These are phyloP conservation scores for Stromatinia cepivora DNA, from an alignment of 2,329 filamentous ascomycete genomes.

Conservation along the genomic window DNA sequence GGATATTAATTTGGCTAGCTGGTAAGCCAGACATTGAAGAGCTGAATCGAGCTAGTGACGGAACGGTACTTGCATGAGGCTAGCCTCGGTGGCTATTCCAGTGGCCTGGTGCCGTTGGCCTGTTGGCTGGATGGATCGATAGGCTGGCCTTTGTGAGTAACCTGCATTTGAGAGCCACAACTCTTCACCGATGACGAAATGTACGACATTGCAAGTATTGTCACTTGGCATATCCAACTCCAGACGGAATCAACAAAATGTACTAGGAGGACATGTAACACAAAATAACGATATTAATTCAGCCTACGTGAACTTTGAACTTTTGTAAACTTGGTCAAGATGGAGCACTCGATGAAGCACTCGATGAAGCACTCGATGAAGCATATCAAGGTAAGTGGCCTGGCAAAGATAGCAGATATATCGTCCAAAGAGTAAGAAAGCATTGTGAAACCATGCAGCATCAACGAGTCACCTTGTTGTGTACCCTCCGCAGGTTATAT, in stretches of 20 bases:
- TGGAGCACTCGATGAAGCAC: neutral
- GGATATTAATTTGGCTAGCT: neutral
- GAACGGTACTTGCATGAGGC: constrained; percentile 7
- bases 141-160: neutral
- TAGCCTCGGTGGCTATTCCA: constrained; percentile 4
- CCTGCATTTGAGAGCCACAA: neutral
- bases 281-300: neutral
- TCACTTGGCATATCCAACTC: neutral
- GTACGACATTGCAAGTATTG: constrained; percentile 7
- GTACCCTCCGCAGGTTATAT: constrained; percentile 10
- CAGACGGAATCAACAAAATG: neutral
- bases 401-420: neutral
- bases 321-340: too few species aligned
- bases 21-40: neutral
- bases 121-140: neutral
- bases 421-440: neutral
- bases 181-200: neutral
- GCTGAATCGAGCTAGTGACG: neutral
- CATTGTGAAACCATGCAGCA: neutral
- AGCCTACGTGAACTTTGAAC: neutral
- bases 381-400: neutral
- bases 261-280: neutral
- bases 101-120: neutral
- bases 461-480: neutral
- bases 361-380: neutral